phyloP scores from a whole-genome alignment of 192 early-diverging fungal genomes.

The Backusella australiensis region DNA sequence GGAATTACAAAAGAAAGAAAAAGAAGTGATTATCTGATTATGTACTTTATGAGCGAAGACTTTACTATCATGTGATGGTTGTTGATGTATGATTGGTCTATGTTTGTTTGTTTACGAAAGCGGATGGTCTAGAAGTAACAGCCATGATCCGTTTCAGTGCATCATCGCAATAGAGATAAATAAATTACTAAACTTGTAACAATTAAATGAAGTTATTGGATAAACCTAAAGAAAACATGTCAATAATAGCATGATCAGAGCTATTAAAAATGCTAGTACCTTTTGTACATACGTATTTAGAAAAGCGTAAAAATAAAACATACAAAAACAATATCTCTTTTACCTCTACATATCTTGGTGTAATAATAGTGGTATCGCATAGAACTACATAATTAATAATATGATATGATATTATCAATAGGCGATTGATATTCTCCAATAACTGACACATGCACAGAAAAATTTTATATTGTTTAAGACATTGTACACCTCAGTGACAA shows the following conservation, averaged over 20 bases:
- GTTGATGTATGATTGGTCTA: not conserved
- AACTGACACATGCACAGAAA: too few species aligned
- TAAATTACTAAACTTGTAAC: not conserved
- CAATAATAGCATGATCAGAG: not conserved
- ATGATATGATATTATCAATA: not conserved
- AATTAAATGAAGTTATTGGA: not conserved
- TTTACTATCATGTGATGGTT: not conserved
- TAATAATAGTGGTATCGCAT: not conserved
- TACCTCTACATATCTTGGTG: not conserved
- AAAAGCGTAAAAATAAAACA: not conserved
- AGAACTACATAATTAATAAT: not conserved
- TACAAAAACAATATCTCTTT: not conserved
- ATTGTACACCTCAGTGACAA: too few species aligned
- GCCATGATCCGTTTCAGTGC: not conserved
- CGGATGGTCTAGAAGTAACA: not conserved
- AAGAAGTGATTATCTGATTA: not conserved
- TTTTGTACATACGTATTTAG: not conserved
- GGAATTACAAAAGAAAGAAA: not conserved
- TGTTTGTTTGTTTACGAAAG: conserved; percentile 2
- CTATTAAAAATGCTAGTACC: not conserved
- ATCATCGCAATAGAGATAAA: not conserved
- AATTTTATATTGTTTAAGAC: too few species aligned
- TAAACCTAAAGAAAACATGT: not conserved
- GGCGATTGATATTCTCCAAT: too few species aligned
- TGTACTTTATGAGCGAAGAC: not conserved